Evolutionary conservation across 1,139 yeast genomes (phyloP), one percentile per base, ranked within the genome.

Genomic region (Pichia sp.): DNA sequence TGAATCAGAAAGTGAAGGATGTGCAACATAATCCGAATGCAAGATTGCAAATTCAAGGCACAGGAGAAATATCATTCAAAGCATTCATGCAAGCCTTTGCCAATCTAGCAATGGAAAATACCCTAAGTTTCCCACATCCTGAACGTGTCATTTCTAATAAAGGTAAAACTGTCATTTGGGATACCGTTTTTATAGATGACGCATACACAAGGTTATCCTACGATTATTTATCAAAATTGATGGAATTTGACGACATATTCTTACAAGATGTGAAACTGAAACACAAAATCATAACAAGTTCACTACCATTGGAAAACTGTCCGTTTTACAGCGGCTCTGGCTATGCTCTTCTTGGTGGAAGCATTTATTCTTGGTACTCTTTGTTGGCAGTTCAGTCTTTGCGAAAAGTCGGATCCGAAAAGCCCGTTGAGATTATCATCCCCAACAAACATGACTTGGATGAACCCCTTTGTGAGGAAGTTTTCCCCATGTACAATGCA

Each of bases 271-370:
- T 64, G n/a, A 56, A 51, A 11, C 19, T 57, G n/a, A 65, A 64
- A 50, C 67, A 64, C 52, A 44, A 47, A 29, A 51, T 48, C 8
- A 53, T 64, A 5, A 54, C 60, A 5, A 34, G 45, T 1, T 31
- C 54, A 6, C 52, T 65, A 23, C 67, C 67, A 3, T 41, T 40
- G 2, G 49, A 48, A 31, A 29, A 45, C 1, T 58, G 59, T 5
- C 31, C 52, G 2, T 54, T 54, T 29, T 83, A 54, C 31, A 29
- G 52, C 4, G 82, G 81, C 8, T 75, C 80, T 53, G 88, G 89
- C 26, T 80, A 82, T 45, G 85, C 82, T 7, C 78, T 81, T 61
- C 75, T 84, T 52, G 89, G 87, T 29, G 88, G 87, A 51, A 85
- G 80, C 16, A 71, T 70, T 50, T 81, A 76, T 62, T 73, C 82